phyloP scores from a whole-genome alignment of 495 filamentous ascomycete species.

The Xylaria intraflava region DNA sequence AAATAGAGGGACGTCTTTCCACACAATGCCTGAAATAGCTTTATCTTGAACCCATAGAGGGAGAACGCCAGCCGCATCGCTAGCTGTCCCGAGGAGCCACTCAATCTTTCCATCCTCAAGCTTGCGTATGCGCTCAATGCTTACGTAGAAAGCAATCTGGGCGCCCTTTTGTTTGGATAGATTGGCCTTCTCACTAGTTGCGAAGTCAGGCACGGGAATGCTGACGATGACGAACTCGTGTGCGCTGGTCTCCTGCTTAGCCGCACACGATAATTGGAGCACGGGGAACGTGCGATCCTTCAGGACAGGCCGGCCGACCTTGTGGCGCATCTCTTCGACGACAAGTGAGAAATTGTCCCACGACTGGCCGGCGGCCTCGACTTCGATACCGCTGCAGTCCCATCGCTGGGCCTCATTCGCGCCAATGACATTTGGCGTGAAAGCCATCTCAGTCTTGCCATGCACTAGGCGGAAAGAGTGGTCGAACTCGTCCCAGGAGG shows the following conservation, averaged over 20 bases:
- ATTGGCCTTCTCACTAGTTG: constrained; percentile 25
- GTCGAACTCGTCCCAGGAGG: constrained; percentile 60
- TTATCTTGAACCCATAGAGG: constrained; percentile 62
- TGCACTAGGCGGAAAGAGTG: constrained; percentile 54
- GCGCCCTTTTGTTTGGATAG: constrained; percentile 35
- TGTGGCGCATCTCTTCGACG: constrained; percentile 45
- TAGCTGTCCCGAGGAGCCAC: constrained; percentile 68
- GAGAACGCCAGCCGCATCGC: constrained; percentile 59
- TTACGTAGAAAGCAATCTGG: constrained; percentile 51
- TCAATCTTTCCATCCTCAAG: constrained; percentile 36
- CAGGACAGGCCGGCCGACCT: constrained; percentile 42
- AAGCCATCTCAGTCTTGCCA: constrained; percentile 60
- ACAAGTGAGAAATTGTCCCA: constrained; percentile 49
- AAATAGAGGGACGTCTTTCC: constrained; percentile 67
- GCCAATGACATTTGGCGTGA: constrained; percentile 62
- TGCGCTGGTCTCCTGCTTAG: neutral
- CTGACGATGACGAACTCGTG: constrained; percentile 48
- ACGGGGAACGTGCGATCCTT: constrained; percentile 52
- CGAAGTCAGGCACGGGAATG: constrained; percentile 43
- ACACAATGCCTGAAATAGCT: constrained; percentile 57
- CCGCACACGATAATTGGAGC: constrained; percentile 37
- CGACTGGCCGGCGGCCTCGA: constrained; percentile 26
- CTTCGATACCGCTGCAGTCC: constrained; percentile 39
- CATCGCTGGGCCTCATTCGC: constrained; percentile 49
- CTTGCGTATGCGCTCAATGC: constrained; percentile 53